Evolutionary conservation across 1,284 basidiomycete genomes (phyloP).

Genomic region (Phaffia rhodozyma): DNA sequence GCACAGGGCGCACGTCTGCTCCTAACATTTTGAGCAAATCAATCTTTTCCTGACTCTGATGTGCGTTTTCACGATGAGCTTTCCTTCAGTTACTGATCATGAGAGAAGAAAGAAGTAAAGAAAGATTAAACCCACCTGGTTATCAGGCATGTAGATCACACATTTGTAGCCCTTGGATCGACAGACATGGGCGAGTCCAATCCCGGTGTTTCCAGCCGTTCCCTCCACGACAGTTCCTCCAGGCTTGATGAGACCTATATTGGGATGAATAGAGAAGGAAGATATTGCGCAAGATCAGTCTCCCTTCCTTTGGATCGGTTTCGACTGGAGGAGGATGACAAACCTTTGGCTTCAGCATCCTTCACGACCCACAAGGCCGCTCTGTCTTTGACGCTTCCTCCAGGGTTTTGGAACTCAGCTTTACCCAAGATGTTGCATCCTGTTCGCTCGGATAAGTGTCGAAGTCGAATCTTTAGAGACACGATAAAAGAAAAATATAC

Average conservation of each 20-base stretch:
- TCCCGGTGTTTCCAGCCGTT: slow-evolving; percentile 98
- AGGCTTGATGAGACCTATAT: slow-evolving; percentile 55
- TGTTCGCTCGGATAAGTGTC: slow-evolving; percentile 62
- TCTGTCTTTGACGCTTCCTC: slow-evolving; percentile 97
- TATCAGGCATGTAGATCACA: slow-evolving; percentile 99
- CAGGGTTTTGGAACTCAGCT: slow-evolving; percentile 96
- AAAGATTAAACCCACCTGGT: slow-evolving; percentile 48
- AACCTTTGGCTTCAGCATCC: slow-evolving; percentile 76
- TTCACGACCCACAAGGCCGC: slow-evolving; percentile 81
- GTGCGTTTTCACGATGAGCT: not conserved
- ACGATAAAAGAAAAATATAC: not conserved
- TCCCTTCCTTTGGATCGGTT: not conserved
- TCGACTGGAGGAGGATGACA: slow-evolving; percentile 39
- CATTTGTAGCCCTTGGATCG: slow-evolving; percentile 87
- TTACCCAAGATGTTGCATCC: slow-evolving; percentile 88
- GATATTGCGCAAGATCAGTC: slow-evolving; percentile 3
- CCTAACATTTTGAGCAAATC: slow-evolving; percentile 94
- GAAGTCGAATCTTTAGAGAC: slow-evolving; percentile 11
- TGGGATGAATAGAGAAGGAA: slow-evolving; percentile 1
- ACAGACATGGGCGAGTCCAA: slow-evolving; percentile 90
- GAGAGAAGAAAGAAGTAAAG: not conserved
- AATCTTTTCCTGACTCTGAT: slow-evolving; percentile 89
- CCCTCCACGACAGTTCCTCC: slow-evolving; percentile 96
- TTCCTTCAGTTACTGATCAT: not conserved
- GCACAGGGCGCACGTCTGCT: slow-evolving; percentile 89